Evolutionary conservation across 306 rosid species (phyloP), one percentile per base, ranked within the genome.

Genomic region (Cyclanthera cordifolia): DNA sequence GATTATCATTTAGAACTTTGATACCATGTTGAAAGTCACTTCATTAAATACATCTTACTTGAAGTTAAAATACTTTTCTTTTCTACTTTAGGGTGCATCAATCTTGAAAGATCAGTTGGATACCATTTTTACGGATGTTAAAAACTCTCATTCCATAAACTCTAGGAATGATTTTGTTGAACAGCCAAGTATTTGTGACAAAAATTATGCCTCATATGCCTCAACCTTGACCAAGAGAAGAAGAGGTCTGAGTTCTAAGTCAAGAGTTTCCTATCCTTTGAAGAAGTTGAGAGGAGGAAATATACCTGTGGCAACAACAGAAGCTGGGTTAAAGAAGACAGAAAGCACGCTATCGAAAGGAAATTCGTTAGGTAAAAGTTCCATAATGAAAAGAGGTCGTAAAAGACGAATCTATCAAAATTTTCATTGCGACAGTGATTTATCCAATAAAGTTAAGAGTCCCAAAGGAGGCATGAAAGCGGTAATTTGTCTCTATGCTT

Each of bases 171-270:
- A 39, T 37, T 56, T 39, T 45, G 28, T 30, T 53, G 77, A 71
- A 72, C 77, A 27, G 59, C 39, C 75, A 53, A 66, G 51, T 69
- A 24, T 43, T 76, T 23, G 16, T 24, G 73, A 64, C 24, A 50
- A 19, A 24, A 72, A 54, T 30, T 46, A 34, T 53, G 63, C 30
- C 58, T 48, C 73, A 54, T 48, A 15, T 47, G 23, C 48, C 67
- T 34, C 34, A 48, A 17, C 47, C 48, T 34, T 13, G 4, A 34
- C 48, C 47, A 59, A 34, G 67, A 59, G 67, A 17, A 59, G 43
- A 37, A 37, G 48, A 34, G 34, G 48, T 59, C 8, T 34, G 48
- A 59, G 8, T 34, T 59, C 47, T 34, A 34, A 59, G 67, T 34
- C 67, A 4, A 59, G 67, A 59, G 47, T 32, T 59, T 59, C 48